Evolutionary conservation across 345 rosid genomes (phyloP).

Genomic region (Salix dunnii): DNA sequence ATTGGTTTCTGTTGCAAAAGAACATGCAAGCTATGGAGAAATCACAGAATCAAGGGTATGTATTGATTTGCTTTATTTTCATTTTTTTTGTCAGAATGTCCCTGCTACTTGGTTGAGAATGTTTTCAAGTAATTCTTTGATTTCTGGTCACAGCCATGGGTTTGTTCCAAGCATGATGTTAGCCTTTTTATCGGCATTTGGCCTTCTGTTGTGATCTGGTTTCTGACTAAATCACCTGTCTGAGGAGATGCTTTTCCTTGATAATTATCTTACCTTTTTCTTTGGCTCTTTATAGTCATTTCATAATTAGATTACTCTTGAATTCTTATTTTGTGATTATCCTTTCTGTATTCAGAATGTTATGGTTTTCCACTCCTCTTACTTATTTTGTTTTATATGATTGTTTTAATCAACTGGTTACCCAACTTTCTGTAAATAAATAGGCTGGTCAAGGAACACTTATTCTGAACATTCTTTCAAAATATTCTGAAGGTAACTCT

Average conservation of each 20-base stretch:
- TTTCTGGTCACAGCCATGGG: neutral
- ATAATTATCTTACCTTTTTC: neutral
- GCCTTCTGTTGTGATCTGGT: neutral
- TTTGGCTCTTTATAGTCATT: neutral
- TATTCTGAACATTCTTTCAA: constrained; percentile 84
- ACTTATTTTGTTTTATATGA: constrained; percentile 4
- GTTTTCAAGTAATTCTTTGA: neutral
- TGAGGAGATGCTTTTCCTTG: neutral
- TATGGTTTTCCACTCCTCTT: neutral
- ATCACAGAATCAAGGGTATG: constrained; percentile 82
- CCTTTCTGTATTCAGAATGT: neutral
- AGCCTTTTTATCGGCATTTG: no score
- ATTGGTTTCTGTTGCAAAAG: constrained; percentile 78
- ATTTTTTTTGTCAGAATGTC: neutral
- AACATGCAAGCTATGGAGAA: constrained; percentile 89
- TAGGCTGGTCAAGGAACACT: constrained; percentile 99
- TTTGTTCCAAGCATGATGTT: neutral
- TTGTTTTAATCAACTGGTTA: constrained; percentile 11
- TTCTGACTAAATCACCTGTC: neutral
- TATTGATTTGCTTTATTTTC: neutral
- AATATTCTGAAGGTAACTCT: constrained; percentile 76
- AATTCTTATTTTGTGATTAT: neutral
- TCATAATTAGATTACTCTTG: neutral
- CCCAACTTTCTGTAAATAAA: constrained; percentile 10
- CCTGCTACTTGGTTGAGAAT: neutral